Base-by-base conservation (phyloP, 495 filamentous ascomycete species). In the Trichoderma virens region DNA sequence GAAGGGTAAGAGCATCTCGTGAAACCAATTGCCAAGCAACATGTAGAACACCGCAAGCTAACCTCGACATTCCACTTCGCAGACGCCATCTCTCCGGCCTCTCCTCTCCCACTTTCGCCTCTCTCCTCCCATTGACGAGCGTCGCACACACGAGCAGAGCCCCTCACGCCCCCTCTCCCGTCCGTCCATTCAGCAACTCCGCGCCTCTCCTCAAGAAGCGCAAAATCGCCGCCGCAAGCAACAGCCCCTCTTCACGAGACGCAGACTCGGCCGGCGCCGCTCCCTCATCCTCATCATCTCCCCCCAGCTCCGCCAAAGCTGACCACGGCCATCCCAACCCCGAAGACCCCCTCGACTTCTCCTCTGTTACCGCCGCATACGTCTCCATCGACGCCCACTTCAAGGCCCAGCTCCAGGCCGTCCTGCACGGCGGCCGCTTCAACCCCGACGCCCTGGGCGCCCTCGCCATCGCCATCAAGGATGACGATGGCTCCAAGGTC, bases 281-380 rank as follows among this genome's bases (percentile, higher is more conserved):
- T 30, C 16, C 34, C n/a, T 25, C 11, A 43, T n/a, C 64, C 13
- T 41, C 62, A 0, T 25, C 66, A 18, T 7, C 28, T 13, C 9
- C 20, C n/a, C 14, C 65, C 25, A 9, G 45, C 54, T 14, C 31
- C 32, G 20, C 60, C 18, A 59, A 38, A 34, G 68, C 18, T 62
- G 61, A 62, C 65, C 25, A 56, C 60, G 66, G 66, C 34, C 71
- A 73, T 30, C 62, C 78, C 9, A 45, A 70, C 41, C 64, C 72
- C 0, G 76, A 78, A 1, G 84, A 93, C 68, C 88, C 89, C 5
- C 86, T 82, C 71, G 86, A 93, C 75, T 83, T 94, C 66, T 80
- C 83, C 7, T 75, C 81, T 66, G 77, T 96, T 13, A 77, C 86
- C 39, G 70, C 78, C 32, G 80, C 81, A n/a, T 85, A 92, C 65